Evolutionary conservation across 139 green algal species (phyloP).

Genomic region (Volvox africanus): DNA sequence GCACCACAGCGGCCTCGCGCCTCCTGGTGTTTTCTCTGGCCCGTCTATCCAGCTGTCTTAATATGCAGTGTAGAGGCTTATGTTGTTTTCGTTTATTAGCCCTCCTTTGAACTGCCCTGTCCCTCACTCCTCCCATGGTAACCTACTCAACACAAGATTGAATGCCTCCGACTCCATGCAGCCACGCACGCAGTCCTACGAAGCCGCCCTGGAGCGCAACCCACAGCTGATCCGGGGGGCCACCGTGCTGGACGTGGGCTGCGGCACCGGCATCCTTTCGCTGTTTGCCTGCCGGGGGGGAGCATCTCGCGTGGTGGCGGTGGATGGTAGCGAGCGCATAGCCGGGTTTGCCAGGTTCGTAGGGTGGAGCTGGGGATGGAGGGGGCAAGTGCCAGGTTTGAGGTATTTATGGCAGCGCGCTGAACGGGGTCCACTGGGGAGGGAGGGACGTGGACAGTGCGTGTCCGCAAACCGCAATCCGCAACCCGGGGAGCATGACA

Average conservation of each 20-base stretch:
- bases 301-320: conserved; percentile 76
- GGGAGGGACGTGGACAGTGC: neutral
- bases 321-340: conserved; percentile 74
- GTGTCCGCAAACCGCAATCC: too few species aligned
- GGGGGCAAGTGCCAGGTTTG: neutral
- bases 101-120: too few species aligned
- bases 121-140: too few species aligned
- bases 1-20: too few species aligned
- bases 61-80: too few species aligned
- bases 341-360: conserved; percentile 66
- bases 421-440: too few species aligned
- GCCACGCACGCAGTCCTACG: conserved; percentile 88
- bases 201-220: conserved; percentile 85
- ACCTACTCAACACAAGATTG: too few species aligned
- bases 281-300: conserved; percentile 92
- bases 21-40: too few species aligned
- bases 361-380: neutral
- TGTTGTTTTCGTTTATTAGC: too few species aligned
- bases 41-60: too few species aligned
- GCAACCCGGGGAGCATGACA: too few species aligned
- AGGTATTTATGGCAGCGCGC: neutral
- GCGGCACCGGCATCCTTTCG: conserved; percentile 94
- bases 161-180: conserved; percentile 45
- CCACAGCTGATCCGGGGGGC: conserved; percentile 76
- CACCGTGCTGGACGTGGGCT: conserved; percentile 93